Evolutionary conservation across 2,329 filamentous ascomycete species (phyloP).

Genomic region (Exophiala bonariae): DNA sequence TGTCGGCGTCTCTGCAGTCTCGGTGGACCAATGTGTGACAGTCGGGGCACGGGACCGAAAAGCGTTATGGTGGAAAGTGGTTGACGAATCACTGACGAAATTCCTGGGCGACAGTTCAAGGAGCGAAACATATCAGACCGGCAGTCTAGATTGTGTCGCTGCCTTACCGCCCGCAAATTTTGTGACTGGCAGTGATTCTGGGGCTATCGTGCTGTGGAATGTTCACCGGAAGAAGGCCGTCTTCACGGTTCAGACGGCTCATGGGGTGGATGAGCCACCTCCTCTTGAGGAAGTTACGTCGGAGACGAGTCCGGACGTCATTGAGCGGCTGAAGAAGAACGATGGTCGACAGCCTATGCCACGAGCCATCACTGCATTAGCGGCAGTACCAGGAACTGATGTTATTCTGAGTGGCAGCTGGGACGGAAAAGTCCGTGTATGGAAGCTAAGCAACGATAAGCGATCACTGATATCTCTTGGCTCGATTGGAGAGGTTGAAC

Average conservation of each 20-base stretch:
- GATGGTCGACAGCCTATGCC: slow-evolving; percentile 65
- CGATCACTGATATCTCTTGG: slow-evolving; percentile 72
- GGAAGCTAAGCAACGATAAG: slow-evolving; percentile 83
- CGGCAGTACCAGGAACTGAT: slow-evolving; percentile 85
- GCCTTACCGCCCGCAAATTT: slow-evolving; percentile 90
- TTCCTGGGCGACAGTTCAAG: slow-evolving; percentile 73
- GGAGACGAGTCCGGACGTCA: slow-evolving; percentile 63
- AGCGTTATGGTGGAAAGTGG: slow-evolving; percentile 91
- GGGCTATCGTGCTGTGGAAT: slow-evolving; percentile 82
- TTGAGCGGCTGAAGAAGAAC: slow-evolving; percentile 42
- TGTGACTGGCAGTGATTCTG: slow-evolving; percentile 91
- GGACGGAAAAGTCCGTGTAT: slow-evolving; percentile 84
- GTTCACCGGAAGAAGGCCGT: slow-evolving; percentile 93
- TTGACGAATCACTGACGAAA: slow-evolving; percentile 91
- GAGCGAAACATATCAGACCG: slow-evolving; percentile 62
- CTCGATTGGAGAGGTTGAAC: slow-evolving; percentile 54
- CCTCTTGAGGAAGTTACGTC: slow-evolving; percentile 69
- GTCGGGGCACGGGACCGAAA: slow-evolving; percentile 90
- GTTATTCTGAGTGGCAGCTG: slow-evolving; percentile 89
- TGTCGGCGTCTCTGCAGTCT: slow-evolving; percentile 77
- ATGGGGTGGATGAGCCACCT: slow-evolving; percentile 77
- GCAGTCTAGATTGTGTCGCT: slow-evolving; percentile 87
- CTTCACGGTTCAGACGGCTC: slow-evolving; percentile 74
- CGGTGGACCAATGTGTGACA: slow-evolving; percentile 84
- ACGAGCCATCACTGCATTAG: slow-evolving; percentile 86